These are phyloP conservation scores for Apiotrichum laibachii DNA, from an alignment of 1,284 basidiomycete genomes.

Conservation along the genomic window DNA sequence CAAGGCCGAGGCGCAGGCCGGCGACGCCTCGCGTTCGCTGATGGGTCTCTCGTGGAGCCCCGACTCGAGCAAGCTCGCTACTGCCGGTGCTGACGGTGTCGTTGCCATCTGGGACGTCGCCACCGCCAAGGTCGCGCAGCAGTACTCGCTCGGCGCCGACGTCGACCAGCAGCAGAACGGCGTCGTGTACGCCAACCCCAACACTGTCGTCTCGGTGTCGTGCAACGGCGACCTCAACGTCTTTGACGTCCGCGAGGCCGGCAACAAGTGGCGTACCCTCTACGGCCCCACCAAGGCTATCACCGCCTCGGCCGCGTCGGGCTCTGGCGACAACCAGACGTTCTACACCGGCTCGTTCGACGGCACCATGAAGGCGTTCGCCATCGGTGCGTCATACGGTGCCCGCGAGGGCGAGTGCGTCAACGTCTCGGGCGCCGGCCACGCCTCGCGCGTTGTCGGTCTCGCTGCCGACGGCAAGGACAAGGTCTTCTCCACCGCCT, in stretches of 20 bases:
- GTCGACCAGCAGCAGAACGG: conserved; percentile 80
- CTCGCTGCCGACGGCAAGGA: conserved; percentile 56
- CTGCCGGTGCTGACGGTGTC: conserved; percentile 82
- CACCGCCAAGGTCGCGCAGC: conserved; percentile 62
- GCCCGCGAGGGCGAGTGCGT: conserved; percentile 54
- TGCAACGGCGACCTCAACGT: conserved; percentile 79
- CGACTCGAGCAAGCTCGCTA: conserved; percentile 69
- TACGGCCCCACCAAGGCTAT: conserved; percentile 75
- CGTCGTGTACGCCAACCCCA: conserved; percentile 71
- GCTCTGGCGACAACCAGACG: conserved; percentile 51
- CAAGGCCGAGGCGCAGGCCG: conserved; percentile 60
- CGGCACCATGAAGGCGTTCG: conserved; percentile 70
- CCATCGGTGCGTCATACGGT: conserved; percentile 26
- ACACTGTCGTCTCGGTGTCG: conserved; percentile 78
- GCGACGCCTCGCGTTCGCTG: conserved; percentile 57
- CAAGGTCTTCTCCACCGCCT: conserved; percentile 66
- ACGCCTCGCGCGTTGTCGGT: conserved; percentile 68
- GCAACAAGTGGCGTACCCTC: conserved; percentile 59
- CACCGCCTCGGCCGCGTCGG: conserved; percentile 60
- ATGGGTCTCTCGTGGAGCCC: conserved; percentile 75
- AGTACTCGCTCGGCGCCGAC: conserved; percentile 69
- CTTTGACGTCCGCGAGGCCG: conserved; percentile 70
- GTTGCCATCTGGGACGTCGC: conserved; percentile 87
- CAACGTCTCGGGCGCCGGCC: conserved; percentile 63
- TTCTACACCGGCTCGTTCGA: conserved; percentile 82